These are phyloP conservation scores for Alternaria novae-zelandiae DNA, from an alignment of 2,329 filamentous ascomycete species.

Conservation along the genomic window DNA sequence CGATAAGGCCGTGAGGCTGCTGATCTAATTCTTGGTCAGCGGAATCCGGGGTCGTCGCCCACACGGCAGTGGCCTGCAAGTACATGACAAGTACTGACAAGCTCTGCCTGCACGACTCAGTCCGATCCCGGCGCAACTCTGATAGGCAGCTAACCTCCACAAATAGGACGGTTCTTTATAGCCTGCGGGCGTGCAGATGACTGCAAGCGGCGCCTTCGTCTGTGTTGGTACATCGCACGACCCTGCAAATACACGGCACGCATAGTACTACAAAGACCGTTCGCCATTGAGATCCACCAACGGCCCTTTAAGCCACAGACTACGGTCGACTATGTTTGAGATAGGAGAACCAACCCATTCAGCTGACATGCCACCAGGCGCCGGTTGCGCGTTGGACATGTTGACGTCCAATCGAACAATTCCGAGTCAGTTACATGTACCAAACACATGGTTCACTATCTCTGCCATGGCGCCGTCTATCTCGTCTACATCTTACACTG, in stretches of 20 bases:
- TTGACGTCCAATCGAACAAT: background rate
- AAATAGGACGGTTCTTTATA: conserved; percentile 3
- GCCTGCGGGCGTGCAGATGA: conserved; percentile 10
- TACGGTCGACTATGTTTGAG: background rate
- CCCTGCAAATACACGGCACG: background rate
- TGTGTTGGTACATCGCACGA: background rate
- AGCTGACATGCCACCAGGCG: background rate
- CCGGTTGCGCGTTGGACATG: background rate
- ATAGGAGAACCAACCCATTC: background rate
- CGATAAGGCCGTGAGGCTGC: conserved; percentile 18
- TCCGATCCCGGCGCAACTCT: conserved; percentile 2
- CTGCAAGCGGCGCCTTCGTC: background rate
- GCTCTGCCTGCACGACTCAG: conserved; percentile 13
- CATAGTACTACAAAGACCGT: background rate
- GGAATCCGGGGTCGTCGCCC: conserved; percentile 21
- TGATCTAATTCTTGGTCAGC: conserved; percentile 25
- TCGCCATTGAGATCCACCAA: background rate
- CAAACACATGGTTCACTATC: background rate
- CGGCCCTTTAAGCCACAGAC: background rate
- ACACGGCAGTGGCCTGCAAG: conserved; percentile 11
- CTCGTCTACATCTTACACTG: background rate
- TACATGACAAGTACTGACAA: conserved; percentile 5
- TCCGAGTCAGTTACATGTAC: background rate
- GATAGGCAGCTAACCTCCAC: conserved; percentile 2
- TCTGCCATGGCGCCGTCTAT: background rate